These are phyloP conservation scores for Calvatia gigantea DNA, from an alignment of 768 basidiomycete species.

Conservation along the genomic window DNA sequence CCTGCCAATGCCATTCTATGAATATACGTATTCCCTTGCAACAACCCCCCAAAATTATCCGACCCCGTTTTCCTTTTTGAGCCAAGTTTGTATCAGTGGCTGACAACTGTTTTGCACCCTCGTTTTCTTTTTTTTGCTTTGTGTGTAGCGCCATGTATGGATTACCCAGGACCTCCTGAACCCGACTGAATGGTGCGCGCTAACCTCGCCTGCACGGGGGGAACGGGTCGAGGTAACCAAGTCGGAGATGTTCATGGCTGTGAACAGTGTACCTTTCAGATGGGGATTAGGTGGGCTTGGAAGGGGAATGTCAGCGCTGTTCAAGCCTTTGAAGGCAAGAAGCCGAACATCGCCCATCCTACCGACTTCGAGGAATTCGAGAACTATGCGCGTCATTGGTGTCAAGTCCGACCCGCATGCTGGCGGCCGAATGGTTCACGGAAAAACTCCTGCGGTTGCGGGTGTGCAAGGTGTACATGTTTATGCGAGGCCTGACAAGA, in stretches of 20 bases:
- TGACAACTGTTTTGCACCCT: conserved; percentile 8
- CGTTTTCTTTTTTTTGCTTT: conserved; percentile 8
- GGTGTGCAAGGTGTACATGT: conserved; percentile 7
- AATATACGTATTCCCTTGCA: conserved; percentile 10
- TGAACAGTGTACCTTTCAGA: conserved; percentile 61
- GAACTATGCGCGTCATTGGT: no score
- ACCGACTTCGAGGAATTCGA: not conserved
- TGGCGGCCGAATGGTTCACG: not conserved
- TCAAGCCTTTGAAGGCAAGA: conserved; percentile 26
- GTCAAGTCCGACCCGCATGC: not conserved
- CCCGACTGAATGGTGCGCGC: conserved; percentile 63
- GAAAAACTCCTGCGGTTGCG: not conserved
- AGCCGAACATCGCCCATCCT: not conserved
- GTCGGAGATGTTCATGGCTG: conserved; percentile 74
- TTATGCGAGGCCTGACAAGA: not conserved
- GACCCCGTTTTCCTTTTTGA: conserved; percentile 11
- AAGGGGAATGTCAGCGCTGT: conserved; percentile 46
- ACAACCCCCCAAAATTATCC: conserved; percentile 10
- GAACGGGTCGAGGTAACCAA: conserved; percentile 54
- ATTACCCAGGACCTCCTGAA: conserved; percentile 64
- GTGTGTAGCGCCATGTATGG: conserved; percentile 55
- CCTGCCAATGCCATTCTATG: conserved; percentile 12
- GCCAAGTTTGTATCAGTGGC: conserved; percentile 8
- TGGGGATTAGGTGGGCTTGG: conserved; percentile 52
- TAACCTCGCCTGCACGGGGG: conserved; percentile 29